Percentiles rank a stretch among this genome's conserved stretches.
Conservation (phyloP, 2,329 filamentous ascomycete species). For the Ceratocystis cacaofunesta region DNA sequence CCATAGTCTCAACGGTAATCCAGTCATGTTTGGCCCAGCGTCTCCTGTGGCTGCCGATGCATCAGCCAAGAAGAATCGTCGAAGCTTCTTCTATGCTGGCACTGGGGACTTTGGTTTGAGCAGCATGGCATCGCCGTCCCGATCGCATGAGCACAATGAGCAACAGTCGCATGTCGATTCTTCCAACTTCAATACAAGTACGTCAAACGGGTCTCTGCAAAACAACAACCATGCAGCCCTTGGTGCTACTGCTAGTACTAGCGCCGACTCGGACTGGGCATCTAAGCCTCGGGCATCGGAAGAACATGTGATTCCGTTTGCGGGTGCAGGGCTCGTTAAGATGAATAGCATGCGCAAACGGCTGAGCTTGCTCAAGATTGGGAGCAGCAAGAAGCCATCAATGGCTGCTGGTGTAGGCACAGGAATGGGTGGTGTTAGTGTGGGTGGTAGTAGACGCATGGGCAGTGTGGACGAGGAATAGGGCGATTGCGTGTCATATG, state of each 20-base stretch:
- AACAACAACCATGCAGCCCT: neutral
- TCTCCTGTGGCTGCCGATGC: neutral
- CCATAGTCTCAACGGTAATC: conserved; percentile 15
- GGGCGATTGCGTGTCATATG: conserved; percentile 16
- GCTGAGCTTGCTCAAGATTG: conserved; percentile 62
- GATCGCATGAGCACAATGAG: conserved; percentile 4
- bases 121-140: neutral
- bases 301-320: conserved; percentile 16
- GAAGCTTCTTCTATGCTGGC: conserved; percentile 16
- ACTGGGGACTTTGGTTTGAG: conserved; percentile 7
- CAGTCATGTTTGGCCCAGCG: conserved; percentile 8
- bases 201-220: neutral
- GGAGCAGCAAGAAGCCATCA: conserved; percentile 48
- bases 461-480: conserved; percentile 42
- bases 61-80: conserved; percentile 14
- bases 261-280: conserved; percentile 22
- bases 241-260: conserved; percentile 20
- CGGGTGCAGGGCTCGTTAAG: conserved; percentile 26
- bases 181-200: neutral
- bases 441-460: conserved; percentile 27
- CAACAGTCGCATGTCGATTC: neutral
- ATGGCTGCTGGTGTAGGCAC: conserved; percentile 23
- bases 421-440: neutral
- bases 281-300: conserved; percentile 13
- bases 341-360: conserved; percentile 59